Evolutionary conservation across 257 asterid genomes (phyloP).

Genomic region (Rubia yunnanensis): DNA sequence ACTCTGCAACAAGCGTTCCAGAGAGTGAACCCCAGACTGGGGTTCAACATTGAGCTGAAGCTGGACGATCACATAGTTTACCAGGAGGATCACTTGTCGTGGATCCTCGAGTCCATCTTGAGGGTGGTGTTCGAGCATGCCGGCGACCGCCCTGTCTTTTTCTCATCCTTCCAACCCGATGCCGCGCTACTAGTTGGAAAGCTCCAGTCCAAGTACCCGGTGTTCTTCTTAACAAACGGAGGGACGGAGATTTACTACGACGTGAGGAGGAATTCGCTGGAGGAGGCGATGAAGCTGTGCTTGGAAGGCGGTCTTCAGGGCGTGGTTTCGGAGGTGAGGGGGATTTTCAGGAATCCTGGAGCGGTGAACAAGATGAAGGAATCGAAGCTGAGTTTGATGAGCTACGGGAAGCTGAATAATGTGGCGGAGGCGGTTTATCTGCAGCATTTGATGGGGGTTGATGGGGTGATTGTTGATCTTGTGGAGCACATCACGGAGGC

Average conservation of each 20-base stretch:
- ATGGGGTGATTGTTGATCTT: conserved; percentile 86
- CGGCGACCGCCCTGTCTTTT: conserved; percentile 55
- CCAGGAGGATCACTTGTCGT: conserved; percentile 38
- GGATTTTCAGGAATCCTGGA: conserved; percentile 63
- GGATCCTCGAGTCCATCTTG: conserved; percentile 37
- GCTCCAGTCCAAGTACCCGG: conserved; percentile 67
- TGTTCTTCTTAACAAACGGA: conserved; percentile 78
- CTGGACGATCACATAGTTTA: conserved; percentile 65
- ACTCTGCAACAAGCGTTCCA: conserved; percentile 74
- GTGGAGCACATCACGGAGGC: conserved; percentile 62
- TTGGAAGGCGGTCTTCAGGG: conserved; percentile 83
- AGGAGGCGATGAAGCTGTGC: conserved; percentile 72
- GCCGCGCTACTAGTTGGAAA: conserved; percentile 57
- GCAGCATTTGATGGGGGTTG: conserved; percentile 88
- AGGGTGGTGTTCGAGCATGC: conserved; percentile 53
- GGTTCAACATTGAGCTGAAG: conserved; percentile 87
- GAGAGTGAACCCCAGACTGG: conserved; percentile 57
- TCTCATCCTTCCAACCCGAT: conserved; percentile 87
- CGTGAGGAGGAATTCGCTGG: conserved; percentile 69
- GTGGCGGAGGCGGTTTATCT: conserved; percentile 80
- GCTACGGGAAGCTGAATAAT: conserved; percentile 82
- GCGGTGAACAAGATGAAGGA: conserved; percentile 74
- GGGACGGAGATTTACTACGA: conserved; percentile 68
- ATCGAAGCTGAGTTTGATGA: conserved; percentile 50
- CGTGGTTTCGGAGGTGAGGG: conserved; percentile 78